Percentiles rank a stretch among this genome's conserved stretches.
These are phyloP conservation scores for Chlamydomonas urium DNA, from an alignment of 139 green algal species.

Conservation along the genomic window DNA sequence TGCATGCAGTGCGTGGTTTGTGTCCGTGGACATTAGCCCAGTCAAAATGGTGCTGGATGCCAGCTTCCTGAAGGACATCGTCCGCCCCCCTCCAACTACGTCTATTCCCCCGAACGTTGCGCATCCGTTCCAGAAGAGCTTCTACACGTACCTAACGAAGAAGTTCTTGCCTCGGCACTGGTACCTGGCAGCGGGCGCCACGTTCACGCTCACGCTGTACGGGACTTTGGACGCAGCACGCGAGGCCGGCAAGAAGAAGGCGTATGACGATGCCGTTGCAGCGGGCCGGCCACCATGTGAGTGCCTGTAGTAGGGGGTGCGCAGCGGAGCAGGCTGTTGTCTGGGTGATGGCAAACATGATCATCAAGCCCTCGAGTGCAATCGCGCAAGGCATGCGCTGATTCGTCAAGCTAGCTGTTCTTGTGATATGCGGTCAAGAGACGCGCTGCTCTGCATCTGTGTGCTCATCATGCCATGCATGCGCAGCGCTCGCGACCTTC, in stretches of 20 bases:
- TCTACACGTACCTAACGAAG: conserved; percentile 51
- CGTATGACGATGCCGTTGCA: conserved; percentile 44
- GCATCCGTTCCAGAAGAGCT: conserved; percentile 52
- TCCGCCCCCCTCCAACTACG: conserved; percentile 38
- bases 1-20: no score
- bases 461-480: no score
- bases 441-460: no score
- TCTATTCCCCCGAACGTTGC: conserved; percentile 39
- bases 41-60: conserved; percentile 44
- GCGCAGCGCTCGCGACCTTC: no score
- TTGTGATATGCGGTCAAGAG: no score
- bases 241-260: conserved; percentile 41
- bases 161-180: conserved; percentile 44
- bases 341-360: no score
- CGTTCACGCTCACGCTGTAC: conserved; percentile 42
- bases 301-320: no score
- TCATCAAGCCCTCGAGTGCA: no score
- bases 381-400: no score
- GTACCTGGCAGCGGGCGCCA: conserved; percentile 41
- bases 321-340: no score
- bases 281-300: conserved; percentile 43
- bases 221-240: conserved; percentile 32
- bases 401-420: no score
- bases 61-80: conserved; percentile 42
- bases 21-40: no score